Conservation (phyloP, 345 rosid genomes). For the Leavenworthia alabamica region DNA sequence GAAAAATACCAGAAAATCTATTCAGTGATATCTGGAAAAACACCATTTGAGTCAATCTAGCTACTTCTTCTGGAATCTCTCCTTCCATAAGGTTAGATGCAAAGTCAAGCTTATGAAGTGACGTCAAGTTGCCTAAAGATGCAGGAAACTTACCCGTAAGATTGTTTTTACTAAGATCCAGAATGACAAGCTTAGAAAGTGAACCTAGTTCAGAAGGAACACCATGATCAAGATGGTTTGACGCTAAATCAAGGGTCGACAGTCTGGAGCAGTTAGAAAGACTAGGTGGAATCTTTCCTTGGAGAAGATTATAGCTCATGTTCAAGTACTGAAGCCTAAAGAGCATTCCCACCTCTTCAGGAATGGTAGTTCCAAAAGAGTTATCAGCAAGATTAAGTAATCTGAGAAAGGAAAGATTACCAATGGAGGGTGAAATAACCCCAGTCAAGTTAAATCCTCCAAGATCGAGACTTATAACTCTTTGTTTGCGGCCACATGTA, state of each 20-base stretch:
- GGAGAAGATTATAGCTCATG: background rate
- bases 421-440: background rate
- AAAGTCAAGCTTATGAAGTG: too few species aligned
- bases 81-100: background rate
- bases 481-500: background rate
- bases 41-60: background rate
- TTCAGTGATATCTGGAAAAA: background rate
- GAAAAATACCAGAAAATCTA: background rate
- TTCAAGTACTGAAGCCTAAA: background rate
- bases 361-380: background rate
- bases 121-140: slow-evolving; percentile 20
- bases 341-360: background rate
- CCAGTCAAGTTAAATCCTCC: background rate
- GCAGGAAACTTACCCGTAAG: slow-evolving; percentile 1
- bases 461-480: background rate
- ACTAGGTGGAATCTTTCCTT: background rate
- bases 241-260: fast-evolving
- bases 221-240: background rate
- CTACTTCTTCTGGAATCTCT: background rate
- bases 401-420: background rate
- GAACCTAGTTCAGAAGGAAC: slow-evolving; percentile 12
- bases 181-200: background rate
- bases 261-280: background rate
- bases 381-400: background rate
- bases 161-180: background rate